Conservation (phyloP, 495 filamentous ascomycete species). For the Rusavskia elegans region DNA sequence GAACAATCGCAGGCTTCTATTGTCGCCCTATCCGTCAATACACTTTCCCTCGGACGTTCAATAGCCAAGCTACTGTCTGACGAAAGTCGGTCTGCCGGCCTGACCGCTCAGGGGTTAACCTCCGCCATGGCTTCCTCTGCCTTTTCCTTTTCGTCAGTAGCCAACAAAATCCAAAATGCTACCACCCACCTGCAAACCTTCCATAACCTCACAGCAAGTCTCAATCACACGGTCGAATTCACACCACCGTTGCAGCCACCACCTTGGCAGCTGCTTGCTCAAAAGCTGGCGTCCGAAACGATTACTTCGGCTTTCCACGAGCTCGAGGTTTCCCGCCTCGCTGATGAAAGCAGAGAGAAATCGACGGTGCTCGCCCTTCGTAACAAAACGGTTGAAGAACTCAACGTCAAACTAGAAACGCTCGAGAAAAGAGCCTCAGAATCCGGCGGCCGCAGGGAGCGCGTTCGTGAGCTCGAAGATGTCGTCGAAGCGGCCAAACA, state of each 20-base stretch:
- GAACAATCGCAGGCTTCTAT: constrained; percentile 46
- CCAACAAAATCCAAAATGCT: constrained; percentile 47
- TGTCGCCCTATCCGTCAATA: constrained; percentile 48
- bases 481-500: constrained; percentile 34
- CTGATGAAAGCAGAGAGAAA: constrained; percentile 52
- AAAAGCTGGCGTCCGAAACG: constrained; percentile 63
- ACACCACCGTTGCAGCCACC: constrained; percentile 41
- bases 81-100: constrained; percentile 54
- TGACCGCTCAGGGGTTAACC: constrained; percentile 45
- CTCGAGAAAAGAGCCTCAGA: constrained; percentile 75
- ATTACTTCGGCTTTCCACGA: constrained; percentile 65
- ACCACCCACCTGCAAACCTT: constrained; percentile 55
- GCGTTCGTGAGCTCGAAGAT: constrained; percentile 47
- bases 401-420: constrained; percentile 80
- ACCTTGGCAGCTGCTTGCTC: constrained; percentile 74
- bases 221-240: constrained; percentile 72
- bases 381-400: constrained; percentile 53
- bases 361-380: constrained; percentile 41
- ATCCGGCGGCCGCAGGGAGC: constrained; percentile 26
- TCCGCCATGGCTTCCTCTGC: constrained; percentile 32
- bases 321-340: constrained; percentile 56
- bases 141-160: constrained; percentile 49
- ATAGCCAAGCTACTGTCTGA: constrained; percentile 50
- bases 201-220: constrained; percentile 51
- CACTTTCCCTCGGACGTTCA: constrained; percentile 48